Percentiles rank a stretch among this genome's conserved stretches.
These are phyloP conservation scores for Zygosaccharomyces kombuchaensis DNA, from an alignment of 805 yeast species.

Conservation along the genomic window DNA sequence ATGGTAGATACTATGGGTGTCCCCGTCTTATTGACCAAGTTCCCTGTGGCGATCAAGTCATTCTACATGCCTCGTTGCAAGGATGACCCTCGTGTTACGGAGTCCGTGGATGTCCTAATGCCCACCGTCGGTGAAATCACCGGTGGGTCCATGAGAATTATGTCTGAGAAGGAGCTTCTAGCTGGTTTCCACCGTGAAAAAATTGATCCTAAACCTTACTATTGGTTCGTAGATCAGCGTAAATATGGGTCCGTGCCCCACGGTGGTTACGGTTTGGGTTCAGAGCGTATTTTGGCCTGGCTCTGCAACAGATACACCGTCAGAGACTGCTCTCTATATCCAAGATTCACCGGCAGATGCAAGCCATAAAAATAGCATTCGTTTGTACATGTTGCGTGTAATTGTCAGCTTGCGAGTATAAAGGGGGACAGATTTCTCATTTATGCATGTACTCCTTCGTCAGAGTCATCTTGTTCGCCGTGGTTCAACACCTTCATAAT, in stretches of 20 bases:
- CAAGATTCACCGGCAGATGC: conserved; percentile 97
- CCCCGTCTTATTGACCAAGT: conserved; percentile 86
- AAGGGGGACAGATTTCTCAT: not conserved
- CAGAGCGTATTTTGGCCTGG: conserved; percentile 98
- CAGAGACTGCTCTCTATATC: conserved; percentile 95
- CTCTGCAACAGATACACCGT: conserved; percentile 96
- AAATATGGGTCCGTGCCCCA: conserved; percentile 97
- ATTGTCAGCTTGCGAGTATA: not conserved
- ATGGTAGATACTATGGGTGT: conserved; percentile 94
- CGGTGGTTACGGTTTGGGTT: conserved; percentile 98
- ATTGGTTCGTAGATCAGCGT: conserved; percentile 95
- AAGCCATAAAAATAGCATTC: conserved; percentile 61
- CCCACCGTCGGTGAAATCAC: conserved; percentile 99
- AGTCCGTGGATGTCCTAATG: conserved; percentile 96
- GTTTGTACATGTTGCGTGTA: not conserved
- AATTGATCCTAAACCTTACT: conserved; percentile 76
- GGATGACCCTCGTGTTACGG: conserved; percentile 93
- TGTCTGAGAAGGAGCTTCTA: conserved; percentile 70
- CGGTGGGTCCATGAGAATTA: conserved; percentile 99
- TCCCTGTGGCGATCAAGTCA: conserved; percentile 96
- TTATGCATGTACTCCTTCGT: not conserved
- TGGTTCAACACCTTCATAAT: not conserved
- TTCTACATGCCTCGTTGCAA: conserved; percentile 94
- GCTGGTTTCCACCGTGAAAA: conserved; percentile 93
- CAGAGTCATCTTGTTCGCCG: not conserved